phyloP scores from a whole-genome alignment of 495 filamentous ascomycete genomes.

The Annulohypoxylon stygium region DNA sequence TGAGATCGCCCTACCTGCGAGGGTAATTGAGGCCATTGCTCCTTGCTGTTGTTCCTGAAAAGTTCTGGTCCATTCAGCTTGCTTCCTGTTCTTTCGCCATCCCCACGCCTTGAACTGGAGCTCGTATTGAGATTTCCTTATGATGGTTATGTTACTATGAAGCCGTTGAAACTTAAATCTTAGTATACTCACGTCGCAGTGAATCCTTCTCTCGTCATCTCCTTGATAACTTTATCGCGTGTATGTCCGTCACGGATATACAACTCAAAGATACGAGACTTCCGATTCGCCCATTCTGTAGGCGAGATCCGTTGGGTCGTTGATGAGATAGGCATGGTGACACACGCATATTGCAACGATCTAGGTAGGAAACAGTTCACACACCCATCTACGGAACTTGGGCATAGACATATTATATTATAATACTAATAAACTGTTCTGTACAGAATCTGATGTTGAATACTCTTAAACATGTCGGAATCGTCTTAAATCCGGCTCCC shows the following conservation, averaged over 20 bases:
- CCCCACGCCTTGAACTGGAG: not conserved
- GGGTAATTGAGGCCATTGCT: not conserved
- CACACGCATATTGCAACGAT: not conserved
- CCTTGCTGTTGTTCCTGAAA: constrained; percentile 1
- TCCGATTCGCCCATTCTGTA: constrained; percentile 7
- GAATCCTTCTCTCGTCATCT: constrained; percentile 11
- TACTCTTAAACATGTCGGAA: not conserved
- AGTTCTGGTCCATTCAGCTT: not conserved
- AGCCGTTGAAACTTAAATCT: too few relatives aligned
- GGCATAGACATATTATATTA: not conserved
- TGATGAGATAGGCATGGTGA: constrained; percentile 4
- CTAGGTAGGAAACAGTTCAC: not conserved
- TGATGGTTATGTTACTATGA: too few relatives aligned
- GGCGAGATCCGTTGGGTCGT: constrained; percentile 13
- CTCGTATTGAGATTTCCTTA: constrained; percentile 14
- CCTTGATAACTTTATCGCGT: not conserved
- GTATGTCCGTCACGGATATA: constrained; percentile 1
- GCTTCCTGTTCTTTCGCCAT: constrained; percentile 5
- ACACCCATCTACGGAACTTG: not conserved
- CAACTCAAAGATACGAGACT: constrained; percentile 10
- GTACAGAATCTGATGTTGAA: constrained; percentile 9
- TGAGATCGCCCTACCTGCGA: constrained; percentile 4
- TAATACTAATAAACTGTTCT: not conserved
- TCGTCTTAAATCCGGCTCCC: not conserved
- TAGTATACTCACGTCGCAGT: constrained; percentile 22